Evolutionary conservation across 768 basidiomycete genomes (phyloP).

Genomic region (Dendrothele bispora): DNA sequence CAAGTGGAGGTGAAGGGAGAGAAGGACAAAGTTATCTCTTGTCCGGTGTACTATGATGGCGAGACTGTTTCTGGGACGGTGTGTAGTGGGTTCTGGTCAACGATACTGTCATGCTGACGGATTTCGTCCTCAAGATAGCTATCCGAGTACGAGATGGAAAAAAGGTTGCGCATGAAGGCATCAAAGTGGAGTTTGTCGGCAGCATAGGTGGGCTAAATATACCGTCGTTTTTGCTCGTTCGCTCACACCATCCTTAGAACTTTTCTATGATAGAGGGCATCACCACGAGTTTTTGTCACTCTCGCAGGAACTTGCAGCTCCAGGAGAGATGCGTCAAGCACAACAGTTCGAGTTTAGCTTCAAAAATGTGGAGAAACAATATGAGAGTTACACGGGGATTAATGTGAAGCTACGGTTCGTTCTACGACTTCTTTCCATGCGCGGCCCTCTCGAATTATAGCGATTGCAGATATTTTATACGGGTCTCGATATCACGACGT

Average conservation of each 20-base stretch:
- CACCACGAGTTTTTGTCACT: constrained; percentile 97
- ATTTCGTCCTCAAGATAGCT: constrained; percentile 54
- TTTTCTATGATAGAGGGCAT: constrained; percentile 97
- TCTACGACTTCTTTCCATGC: no score
- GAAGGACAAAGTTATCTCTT: constrained; percentile 81
- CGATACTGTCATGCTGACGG: background rate
- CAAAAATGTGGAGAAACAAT: constrained; percentile 99
- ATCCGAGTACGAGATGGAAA: constrained; percentile 94
- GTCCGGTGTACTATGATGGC: constrained; percentile 95
- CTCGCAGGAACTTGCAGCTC: constrained; percentile 91
- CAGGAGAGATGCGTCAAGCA: constrained; percentile 96
- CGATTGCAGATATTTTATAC: constrained; percentile 79
- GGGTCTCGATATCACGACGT: constrained; percentile 85
- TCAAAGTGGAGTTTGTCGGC: constrained; percentile 97
- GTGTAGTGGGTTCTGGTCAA: constrained; percentile 7
- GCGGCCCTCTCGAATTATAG: no score
- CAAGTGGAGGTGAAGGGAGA: constrained; percentile 89
- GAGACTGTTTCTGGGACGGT: constrained; percentile 91
- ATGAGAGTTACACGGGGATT: constrained; percentile 96
- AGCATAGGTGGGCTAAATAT: constrained; percentile 71
- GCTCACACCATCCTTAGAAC: constrained; percentile 41
- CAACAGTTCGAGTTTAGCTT: constrained; percentile 97
- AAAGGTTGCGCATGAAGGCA: constrained; percentile 91
- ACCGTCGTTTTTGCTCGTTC: background rate
- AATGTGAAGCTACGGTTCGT: constrained; percentile 94